Evolutionary conservation across 345 rosid species (phyloP), one percentile per base, ranked within the genome.

Genomic region (Reutealis trisperma): DNA sequence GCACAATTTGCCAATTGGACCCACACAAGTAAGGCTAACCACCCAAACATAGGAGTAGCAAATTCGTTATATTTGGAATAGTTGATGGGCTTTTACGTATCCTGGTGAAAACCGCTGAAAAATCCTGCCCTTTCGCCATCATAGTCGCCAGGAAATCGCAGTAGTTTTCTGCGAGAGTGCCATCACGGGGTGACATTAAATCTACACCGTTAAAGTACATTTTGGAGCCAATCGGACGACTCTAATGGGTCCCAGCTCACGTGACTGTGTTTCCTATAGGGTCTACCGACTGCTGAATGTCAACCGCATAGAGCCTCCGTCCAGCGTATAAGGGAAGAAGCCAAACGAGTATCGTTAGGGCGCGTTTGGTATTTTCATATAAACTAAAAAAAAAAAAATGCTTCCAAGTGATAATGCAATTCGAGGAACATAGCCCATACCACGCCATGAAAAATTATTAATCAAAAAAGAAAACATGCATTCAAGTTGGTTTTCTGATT

Each of bases 221-320:
- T 7, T 2, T 0, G 30, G 2, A 9, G 22, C 30, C 15, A 67
- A 54, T 55, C 68, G 0, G 49, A 51, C 69, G 75, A 78, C 54
- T 6, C 13, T 30, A 4, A 32, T 12, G 74, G 83, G 83, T 41
- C 77, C 81, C 69, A 54, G 5, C 63, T 59, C 86, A 82, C 78
- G 82, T 72, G 84, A 63, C 15, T 7, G 19, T 19, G 22, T 55
- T 66, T 19, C 2, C 1, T 68, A 1, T 57, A 5, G 78, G 63
- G 62, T 59, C 75, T 25, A n/a, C 65, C 0, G 1, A 34, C 27
- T 0, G 12, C 34, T 16, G 24, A 74, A 65, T 54, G 69, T 75
- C 75, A 75, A 58, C 76, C 65, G 71, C 22, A 59, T 34, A 51
- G 76, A 11, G 68, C 68, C 32, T 58, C 41, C 41, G 5, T 27